Evolutionary conservation across 805 yeast genomes (phyloP).

Genomic region (Maudiozyma bulderi): DNA sequence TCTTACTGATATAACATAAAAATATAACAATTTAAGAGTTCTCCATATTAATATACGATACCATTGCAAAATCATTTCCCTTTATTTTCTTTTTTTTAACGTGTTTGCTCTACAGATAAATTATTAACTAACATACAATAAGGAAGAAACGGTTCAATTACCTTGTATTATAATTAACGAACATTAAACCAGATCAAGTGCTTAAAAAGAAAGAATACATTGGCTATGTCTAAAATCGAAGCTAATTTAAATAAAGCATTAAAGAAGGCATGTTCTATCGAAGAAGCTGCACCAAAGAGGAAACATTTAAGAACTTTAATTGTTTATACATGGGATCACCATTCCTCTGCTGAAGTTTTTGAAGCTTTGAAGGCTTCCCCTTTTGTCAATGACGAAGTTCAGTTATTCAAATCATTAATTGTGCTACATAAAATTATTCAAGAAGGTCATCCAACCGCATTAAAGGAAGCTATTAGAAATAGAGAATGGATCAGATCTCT

Average conservation of each 20-base stretch:
- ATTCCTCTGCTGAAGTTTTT: slow-evolving; percentile 78
- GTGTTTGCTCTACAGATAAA: too few relatives aligned
- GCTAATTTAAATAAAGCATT: slow-evolving; percentile 33
- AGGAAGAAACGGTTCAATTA: too few relatives aligned
- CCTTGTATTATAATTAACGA: too few relatives aligned
- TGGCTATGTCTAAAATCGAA: slow-evolving; percentile 26
- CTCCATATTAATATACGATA: too few relatives aligned
- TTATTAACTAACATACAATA: too few relatives aligned
- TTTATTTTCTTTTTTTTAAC: too few relatives aligned
- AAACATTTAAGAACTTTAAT: slow-evolving; percentile 94
- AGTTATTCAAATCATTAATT: slow-evolving; percentile 75
- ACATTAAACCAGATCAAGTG: too few relatives aligned
- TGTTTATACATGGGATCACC: slow-evolving; percentile 94
- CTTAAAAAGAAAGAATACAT: too few relatives aligned
- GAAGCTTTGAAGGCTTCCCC: slow-evolving; percentile 71
- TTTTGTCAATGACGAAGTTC: slow-evolving; percentile 66
- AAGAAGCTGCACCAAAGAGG: slow-evolving; percentile 88
- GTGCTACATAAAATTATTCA: slow-evolving; percentile 87
- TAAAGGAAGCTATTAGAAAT: slow-evolving; percentile 72
- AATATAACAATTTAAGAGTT: too few relatives aligned
- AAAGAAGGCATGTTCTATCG: slow-evolving; percentile 76
- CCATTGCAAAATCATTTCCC: too few relatives aligned
- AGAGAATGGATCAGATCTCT: slow-evolving; percentile 69
- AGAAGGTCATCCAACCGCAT: slow-evolving; percentile 87
- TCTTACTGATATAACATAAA: too few relatives aligned